phyloP scores from a whole-genome alignment of 306 rosid species.

The Rosa rugosa region DNA sequence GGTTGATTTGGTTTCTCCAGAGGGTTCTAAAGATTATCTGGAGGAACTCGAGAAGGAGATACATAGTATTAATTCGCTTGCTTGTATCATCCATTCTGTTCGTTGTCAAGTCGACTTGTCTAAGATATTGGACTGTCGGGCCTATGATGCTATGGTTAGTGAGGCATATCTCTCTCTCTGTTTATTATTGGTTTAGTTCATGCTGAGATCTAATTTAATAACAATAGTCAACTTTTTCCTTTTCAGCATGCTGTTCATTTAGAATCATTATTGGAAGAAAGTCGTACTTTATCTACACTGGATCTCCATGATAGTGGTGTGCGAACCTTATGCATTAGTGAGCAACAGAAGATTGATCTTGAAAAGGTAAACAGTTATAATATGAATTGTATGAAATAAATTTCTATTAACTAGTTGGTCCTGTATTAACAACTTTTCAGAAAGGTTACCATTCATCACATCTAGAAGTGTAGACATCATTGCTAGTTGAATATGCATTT shows the following conservation, averaged over 20 bases:
- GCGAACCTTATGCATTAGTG: constrained; percentile 76
- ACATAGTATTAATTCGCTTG: constrained; percentile 75
- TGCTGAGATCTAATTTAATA: constrained; percentile 11
- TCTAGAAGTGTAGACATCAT: background rate
- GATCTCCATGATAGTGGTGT: constrained; percentile 77
- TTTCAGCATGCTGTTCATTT: constrained; percentile 67
- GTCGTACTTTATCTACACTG: constrained; percentile 47
- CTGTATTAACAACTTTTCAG: background rate
- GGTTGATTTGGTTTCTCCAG: constrained; percentile 92
- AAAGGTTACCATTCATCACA: background rate
- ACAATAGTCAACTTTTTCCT: constrained; percentile 1
- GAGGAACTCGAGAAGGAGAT: constrained; percentile 84
- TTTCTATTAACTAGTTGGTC: background rate
- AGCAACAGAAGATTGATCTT: constrained; percentile 54
- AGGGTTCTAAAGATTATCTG: constrained; percentile 52
- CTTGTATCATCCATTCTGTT: constrained; percentile 64
- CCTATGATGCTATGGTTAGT: constrained; percentile 71
- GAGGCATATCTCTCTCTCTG: constrained; percentile 19
- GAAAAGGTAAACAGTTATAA: constrained; percentile 58
- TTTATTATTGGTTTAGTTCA: constrained; percentile 12
- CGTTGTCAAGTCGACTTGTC: constrained; percentile 85
- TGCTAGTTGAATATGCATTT: background rate
- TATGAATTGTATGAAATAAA: constrained; percentile 17
- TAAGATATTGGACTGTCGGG: constrained; percentile 65
- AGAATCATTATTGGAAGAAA: constrained; percentile 72